Base-by-base conservation (phyloP, 2,329 filamentous ascomycete genomes). In the Penicillium sp. region DNA sequence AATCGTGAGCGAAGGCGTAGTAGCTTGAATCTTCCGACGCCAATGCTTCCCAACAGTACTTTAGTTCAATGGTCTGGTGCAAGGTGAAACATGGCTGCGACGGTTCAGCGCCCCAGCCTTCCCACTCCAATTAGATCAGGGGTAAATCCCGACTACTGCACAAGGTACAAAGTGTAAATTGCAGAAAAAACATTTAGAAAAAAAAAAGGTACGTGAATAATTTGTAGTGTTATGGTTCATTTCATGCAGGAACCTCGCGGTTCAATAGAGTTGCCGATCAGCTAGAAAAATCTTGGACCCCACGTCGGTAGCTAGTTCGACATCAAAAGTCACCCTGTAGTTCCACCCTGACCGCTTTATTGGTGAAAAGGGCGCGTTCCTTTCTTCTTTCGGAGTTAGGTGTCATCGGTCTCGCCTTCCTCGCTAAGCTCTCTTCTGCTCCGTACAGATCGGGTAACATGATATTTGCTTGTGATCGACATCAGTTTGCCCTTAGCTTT, bases 41-140 rank as follows among this genome's bases (percentile, higher is more conserved):
- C 50, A 50, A 60, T 55, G 44, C 54, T 35, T 55, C 27, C 50
- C 43, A 53, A 31, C 27, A 50, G 19, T 53, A 53, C 51, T 31
- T 35, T 58, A 26, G 53, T 53, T 48, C 26, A 45, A 35, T 48
- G 37, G 49, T 47, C 53, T 46, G 50, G 47, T 35, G 48, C 39
- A 55, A 58, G 55, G 60, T 71, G 68, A 71, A 70, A 71, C 68
- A 64, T 68, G 63, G 57, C 59, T 63, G 58, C 42, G 56, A 64
- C 58, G 54, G 53, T 47, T 54, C 54, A 52, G 35, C 47, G 46
- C 52, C 49, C 49, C 50, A 54, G 45, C 48, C 45, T 48, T 58
- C 37, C 55, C 59, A 60, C 55, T 55, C 46, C 43, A 21, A 42
- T 59, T 54, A 55, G 45, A 26, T 27, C 46, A 42, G 46, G 53